Conservation (phyloP, 177 flowering plant genomes). For the Vitis hybrid region DNA sequence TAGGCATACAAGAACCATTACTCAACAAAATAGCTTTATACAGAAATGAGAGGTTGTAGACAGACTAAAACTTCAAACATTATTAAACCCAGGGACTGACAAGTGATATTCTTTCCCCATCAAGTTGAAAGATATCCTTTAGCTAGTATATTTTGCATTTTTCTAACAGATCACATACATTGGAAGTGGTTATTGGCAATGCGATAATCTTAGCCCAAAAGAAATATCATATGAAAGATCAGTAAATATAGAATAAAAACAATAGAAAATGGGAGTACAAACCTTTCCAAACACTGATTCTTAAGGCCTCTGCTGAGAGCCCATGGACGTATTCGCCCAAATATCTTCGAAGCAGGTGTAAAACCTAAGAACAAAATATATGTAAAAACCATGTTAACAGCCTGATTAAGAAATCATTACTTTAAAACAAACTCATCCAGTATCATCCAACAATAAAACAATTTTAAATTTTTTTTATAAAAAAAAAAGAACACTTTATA, state of each 20-base stretch:
- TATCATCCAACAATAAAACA: not conserved
- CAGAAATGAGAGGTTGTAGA: too few relatives aligned
- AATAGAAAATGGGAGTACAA: not conserved
- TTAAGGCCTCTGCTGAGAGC: conserved; percentile 84
- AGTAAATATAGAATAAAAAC: not conserved
- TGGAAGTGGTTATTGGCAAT: not conserved
- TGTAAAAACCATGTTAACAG: not conserved
- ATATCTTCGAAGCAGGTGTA: conserved; percentile 92
- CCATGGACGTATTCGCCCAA: conserved; percentile 98
- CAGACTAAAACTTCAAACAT: too few relatives aligned
- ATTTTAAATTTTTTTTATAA: not conserved
- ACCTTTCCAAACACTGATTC: conserved; percentile 99
- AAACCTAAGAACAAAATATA: conserved; percentile 51
- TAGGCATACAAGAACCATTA: too few relatives aligned
- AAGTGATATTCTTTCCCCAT: too few relatives aligned
- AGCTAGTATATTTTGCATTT: not conserved
- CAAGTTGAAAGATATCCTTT: not conserved
- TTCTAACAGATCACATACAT: not conserved
- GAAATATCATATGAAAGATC: not conserved
- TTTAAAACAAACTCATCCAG: not conserved
- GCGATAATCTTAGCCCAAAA: not conserved
- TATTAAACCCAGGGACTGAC: too few relatives aligned
- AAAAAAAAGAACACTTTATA: not conserved
- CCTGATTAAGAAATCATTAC: not conserved
- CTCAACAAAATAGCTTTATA: too few relatives aligned